phyloP scores from a whole-genome alignment of 1,139 yeast genomes.

The Geotrichum europaeum region DNA sequence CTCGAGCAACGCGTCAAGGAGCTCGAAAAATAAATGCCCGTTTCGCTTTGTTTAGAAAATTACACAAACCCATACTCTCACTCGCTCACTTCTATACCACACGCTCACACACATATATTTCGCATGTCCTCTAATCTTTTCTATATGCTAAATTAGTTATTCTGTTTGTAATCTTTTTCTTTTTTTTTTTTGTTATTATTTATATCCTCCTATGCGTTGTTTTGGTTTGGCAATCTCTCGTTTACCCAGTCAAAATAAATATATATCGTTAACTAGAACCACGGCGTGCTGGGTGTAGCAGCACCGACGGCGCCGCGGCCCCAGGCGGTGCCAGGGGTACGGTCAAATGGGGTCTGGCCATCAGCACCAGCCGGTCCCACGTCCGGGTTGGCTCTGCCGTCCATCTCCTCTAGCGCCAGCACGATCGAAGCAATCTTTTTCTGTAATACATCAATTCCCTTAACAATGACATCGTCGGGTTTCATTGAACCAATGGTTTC shows the following conservation, averaged over 20 bases:
- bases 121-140: no score
- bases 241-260: not conserved
- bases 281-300: not conserved
- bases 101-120: no score
- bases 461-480: slow-evolving; percentile 81
- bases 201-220: not conserved
- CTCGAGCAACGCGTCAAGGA: not conserved
- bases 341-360: slow-evolving; percentile 14
- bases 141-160: no score
- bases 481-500: slow-evolving; percentile 88
- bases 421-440: slow-evolving; percentile 87
- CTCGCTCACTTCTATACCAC: no score
- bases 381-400: slow-evolving; percentile 9
- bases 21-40: not conserved
- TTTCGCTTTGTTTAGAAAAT: not conserved
- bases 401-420: slow-evolving; percentile 58
- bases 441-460: slow-evolving; percentile 79
- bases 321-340: slow-evolving; percentile 11
- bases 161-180: no score
- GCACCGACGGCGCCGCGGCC: slow-evolving; percentile 8
- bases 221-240: not conserved
- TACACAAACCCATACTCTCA: not conserved
- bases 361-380: slow-evolving; percentile 10
- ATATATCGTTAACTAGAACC: not conserved
- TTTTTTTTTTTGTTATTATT: not conserved